phyloP scores from a whole-genome alignment of 2,329 filamentous ascomycete genomes.

The Cladophialophora yegresii region DNA sequence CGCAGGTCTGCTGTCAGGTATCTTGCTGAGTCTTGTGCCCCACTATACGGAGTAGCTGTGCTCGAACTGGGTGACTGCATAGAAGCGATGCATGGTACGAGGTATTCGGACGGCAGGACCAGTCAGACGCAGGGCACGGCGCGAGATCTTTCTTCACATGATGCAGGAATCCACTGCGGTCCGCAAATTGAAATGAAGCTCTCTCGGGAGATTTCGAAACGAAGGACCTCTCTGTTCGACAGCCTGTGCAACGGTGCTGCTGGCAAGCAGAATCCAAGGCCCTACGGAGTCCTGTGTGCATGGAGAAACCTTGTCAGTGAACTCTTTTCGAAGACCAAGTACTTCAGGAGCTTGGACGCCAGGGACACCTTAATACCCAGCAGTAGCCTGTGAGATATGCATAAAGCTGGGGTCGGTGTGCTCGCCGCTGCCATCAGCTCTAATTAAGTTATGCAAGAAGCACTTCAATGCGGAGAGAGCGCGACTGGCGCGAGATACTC shows the following conservation, averaged over 20 bases:
- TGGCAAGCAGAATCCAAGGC: not conserved
- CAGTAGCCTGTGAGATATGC: not conserved
- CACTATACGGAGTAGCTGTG: not conserved
- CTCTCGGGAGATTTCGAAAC: slow-evolving; percentile 8
- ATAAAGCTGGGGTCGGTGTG: not conserved
- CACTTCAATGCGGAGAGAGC: slow-evolving; percentile 6
- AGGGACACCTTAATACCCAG: not conserved
- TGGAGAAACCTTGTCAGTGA: not conserved
- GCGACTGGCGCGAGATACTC: slow-evolving; percentile 1
- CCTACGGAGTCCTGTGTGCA: not conserved
- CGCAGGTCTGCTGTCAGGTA: slow-evolving; percentile 1
- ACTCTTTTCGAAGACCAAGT: not conserved
- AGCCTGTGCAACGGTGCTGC: slow-evolving; percentile 5
- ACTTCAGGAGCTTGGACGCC: not conserved
- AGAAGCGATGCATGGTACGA: slow-evolving; percentile 1
- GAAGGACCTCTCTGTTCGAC: slow-evolving; percentile 1
- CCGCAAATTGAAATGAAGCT: not conserved
- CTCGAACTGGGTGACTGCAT: slow-evolving; percentile 1
- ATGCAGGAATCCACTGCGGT: slow-evolving; percentile 10
- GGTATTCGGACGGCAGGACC: slow-evolving; percentile 6
- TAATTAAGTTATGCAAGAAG: too few relatives aligned
- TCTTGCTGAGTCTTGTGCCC: slow-evolving; percentile 9
- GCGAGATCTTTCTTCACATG: slow-evolving; percentile 14
- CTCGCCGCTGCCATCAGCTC: not conserved
- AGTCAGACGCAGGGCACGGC: not conserved